Conservation (phyloP, 2,329 filamentous ascomycete species). For the Claviceps cyperi region DNA sequence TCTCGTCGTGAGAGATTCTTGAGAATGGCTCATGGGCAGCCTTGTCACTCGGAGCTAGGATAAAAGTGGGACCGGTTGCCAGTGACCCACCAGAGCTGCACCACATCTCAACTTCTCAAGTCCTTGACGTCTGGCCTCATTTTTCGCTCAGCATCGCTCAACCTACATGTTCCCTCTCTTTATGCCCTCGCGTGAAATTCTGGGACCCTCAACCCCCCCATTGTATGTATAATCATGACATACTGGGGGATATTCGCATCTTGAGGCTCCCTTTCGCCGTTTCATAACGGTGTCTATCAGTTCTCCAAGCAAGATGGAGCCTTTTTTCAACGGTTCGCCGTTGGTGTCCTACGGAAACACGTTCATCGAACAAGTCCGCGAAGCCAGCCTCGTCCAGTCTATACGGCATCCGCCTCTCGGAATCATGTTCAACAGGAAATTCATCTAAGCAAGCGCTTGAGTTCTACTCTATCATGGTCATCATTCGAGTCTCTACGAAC, state of each 20-base stretch:
- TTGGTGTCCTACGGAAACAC: too few relatives aligned
- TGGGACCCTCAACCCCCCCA: too few relatives aligned
- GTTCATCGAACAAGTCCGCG: background rate
- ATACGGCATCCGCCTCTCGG: background rate
- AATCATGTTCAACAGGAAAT: background rate
- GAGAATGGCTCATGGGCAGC: background rate
- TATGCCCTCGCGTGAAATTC: background rate
- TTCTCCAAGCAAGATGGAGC: background rate
- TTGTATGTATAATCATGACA: background rate
- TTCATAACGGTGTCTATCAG: background rate
- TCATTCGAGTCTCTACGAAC: background rate
- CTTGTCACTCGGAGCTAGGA: background rate
- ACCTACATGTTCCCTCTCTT: background rate
- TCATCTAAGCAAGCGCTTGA: conserved; percentile 2
- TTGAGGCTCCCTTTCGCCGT: background rate
- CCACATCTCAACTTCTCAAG: background rate
- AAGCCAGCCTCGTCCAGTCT: background rate
- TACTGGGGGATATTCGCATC: background rate
- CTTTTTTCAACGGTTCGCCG: background rate
- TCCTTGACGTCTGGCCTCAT: too few relatives aligned
- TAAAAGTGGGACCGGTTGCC: background rate
- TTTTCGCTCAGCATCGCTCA: background rate
- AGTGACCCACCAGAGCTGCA: background rate
- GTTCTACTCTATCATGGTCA: background rate
- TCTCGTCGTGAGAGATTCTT: background rate